phyloP scores from a whole-genome alignment of 169 alveolate species.

The Plasmodium yoelii region DNA sequence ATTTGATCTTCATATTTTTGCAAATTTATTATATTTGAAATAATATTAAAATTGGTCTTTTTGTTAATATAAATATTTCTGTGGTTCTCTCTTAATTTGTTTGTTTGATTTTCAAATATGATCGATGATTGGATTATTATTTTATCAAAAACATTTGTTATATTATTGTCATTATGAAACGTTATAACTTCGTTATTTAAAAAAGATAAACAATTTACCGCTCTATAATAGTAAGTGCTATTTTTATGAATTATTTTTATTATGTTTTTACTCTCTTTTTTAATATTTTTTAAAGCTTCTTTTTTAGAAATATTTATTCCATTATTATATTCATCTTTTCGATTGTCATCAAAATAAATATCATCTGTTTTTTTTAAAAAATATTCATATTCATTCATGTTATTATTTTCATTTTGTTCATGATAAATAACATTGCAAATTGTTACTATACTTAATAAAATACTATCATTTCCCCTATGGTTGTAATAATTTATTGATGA shows the following conservation, averaged over 20 bases:
- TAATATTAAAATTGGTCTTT: slow-evolving; percentile 25
- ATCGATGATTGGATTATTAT: slow-evolving; percentile 39
- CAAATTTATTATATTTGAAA: slow-evolving; percentile 62
- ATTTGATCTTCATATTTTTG: slow-evolving; percentile 50
- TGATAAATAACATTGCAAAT: slow-evolving; percentile 6
- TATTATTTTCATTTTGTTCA: neutral
- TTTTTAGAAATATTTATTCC: slow-evolving; percentile 10
- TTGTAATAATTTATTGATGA: slow-evolving; percentile 46
- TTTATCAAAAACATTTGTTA: slow-evolving; percentile 57
- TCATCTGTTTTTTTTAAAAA: slow-evolving; percentile 3
- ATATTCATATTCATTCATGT: slow-evolving; percentile 7
- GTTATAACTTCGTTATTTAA: slow-evolving; percentile 36
- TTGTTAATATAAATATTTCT: neutral
- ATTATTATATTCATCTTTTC: neutral
- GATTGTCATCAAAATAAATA: slow-evolving; percentile 12
- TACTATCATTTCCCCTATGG: slow-evolving; percentile 1
- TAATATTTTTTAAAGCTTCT: neutral
- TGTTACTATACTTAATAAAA: slow-evolving; percentile 37
- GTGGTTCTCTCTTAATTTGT: neutral
- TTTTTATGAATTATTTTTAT: slow-evolving; percentile 13
- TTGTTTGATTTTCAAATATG: slow-evolving; percentile 12
- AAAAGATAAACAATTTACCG: slow-evolving; percentile 36
- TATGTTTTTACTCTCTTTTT: slow-evolving; percentile 7
- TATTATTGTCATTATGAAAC: slow-evolving; percentile 15
- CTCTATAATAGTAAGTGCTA: slow-evolving; percentile 18